Percentiles rank a stretch among this genome's conserved stretches.
Conservation (phyloP, 108 stramenopile genomes). For the Nitzschia sp. region DNA sequence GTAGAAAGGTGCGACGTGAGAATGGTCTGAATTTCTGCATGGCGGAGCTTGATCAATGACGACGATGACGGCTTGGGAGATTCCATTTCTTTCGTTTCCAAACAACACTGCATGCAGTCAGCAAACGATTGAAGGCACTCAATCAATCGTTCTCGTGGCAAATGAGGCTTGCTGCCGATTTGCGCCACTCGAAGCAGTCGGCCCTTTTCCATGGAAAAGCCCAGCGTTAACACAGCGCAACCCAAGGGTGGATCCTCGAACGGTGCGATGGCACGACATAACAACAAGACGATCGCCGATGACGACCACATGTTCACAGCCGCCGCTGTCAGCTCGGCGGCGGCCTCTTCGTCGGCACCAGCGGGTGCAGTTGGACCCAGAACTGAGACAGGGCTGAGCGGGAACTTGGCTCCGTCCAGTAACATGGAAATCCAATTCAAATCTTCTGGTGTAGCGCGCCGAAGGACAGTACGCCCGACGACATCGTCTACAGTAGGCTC, state of each 20-base stretch:
- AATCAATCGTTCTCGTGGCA: constrained; percentile 71
- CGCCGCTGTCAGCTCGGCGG: not conserved
- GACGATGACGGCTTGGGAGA: not conserved
- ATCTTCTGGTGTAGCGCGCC: constrained; percentile 60
- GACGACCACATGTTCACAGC: constrained; percentile 27
- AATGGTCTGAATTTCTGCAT: constrained; percentile 15
- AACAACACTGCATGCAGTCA: constrained; percentile 47
- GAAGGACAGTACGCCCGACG: constrained; percentile 58
- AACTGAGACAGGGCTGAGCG: not conserved
- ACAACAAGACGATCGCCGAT: constrained; percentile 56
- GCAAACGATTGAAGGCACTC: constrained; percentile 73
- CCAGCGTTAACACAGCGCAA: constrained; percentile 65
- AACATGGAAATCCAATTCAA: constrained; percentile 46
- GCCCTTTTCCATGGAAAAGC: constrained; percentile 51
- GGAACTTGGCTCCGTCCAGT: constrained; percentile 13
- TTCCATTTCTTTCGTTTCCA: constrained; percentile 18
- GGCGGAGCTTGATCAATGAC: not conserved
- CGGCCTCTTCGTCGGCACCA: not conserved
- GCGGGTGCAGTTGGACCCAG: not conserved
- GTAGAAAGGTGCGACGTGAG: constrained; percentile 16
- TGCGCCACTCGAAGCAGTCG: constrained; percentile 46
- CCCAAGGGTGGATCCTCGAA: constrained; percentile 77
- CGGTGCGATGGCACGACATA: constrained; percentile 65
- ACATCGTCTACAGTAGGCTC: constrained; percentile 56
- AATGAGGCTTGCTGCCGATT: constrained; percentile 62